Evolutionary conservation across 192 early-diverging fungal genomes (phyloP).

Genomic region (Coemansia sp.): DNA sequence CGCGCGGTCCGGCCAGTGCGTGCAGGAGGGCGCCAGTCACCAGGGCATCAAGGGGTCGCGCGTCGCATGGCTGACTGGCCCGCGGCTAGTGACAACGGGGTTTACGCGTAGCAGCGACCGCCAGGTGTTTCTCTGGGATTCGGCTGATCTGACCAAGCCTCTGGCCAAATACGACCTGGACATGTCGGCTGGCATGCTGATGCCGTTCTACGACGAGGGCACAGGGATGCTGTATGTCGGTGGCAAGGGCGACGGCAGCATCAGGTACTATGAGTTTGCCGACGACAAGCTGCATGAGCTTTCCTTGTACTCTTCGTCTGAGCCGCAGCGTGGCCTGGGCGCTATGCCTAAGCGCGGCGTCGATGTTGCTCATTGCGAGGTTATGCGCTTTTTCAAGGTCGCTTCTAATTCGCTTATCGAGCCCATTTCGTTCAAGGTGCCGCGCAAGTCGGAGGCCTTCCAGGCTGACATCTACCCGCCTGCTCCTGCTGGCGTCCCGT

Average conservation of each 20-base stretch:
- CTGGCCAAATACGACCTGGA: conserved; percentile 78
- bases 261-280: conserved; percentile 97
- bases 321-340: conserved; percentile 90
- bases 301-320: conserved; percentile 84
- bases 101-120: conserved; percentile 92
- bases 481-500: conserved; percentile 70
- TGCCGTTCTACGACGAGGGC: conserved; percentile 94
- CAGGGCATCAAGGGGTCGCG: conserved; percentile 96
- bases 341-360: conserved; percentile 92
- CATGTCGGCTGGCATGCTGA: conserved; percentile 90
- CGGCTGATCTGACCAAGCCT: conserved; percentile 64
- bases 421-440: conserved; percentile 96
- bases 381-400: conserved; percentile 93
- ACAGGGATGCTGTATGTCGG: conserved; percentile 90
- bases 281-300: conserved; percentile 88
- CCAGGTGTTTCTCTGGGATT: conserved; percentile 91
- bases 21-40: conserved; percentile 76
- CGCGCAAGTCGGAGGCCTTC: conserved; percentile 93
- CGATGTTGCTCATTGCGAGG: conserved; percentile 83
- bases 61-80: conserved; percentile 83
- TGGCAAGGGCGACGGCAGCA: conserved; percentile 98
- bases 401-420: conserved; percentile 77
- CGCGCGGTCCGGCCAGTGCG: conserved; percentile 79
- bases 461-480: conserved; percentile 95
- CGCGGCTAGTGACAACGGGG: conserved; percentile 86